Conservation (phyloP, 225 moss, liverwort and hornwort genomes). For the Pleurozium schreberi region DNA sequence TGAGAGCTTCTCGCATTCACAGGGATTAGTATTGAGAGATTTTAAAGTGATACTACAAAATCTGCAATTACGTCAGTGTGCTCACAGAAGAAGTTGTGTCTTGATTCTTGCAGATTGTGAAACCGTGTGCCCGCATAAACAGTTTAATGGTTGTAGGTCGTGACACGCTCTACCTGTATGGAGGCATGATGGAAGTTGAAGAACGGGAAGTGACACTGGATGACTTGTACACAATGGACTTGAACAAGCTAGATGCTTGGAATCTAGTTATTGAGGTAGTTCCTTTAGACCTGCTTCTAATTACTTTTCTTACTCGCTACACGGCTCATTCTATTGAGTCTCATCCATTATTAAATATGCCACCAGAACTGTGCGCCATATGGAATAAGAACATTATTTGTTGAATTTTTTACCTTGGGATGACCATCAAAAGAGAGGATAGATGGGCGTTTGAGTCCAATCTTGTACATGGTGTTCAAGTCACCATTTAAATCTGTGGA, state of each 20-base stretch:
- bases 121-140: constrained; percentile 72
- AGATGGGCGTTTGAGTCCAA: not conserved
- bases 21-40: not conserved
- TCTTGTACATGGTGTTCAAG: not conserved
- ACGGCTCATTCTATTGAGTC: not conserved
- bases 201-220: constrained; percentile 78
- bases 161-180: constrained; percentile 69
- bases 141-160: constrained; percentile 66
- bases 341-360: not conserved
- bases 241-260: constrained; percentile 85
- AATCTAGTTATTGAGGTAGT: constrained; percentile 63
- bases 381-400: not conserved
- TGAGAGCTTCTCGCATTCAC: not conserved
- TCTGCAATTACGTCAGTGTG: not conserved
- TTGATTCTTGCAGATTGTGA: constrained; percentile 51
- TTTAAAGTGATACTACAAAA: not conserved
- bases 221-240: constrained; percentile 72
- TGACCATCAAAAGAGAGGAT: not conserved
- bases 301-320: not conserved
- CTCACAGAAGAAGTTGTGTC: not conserved
- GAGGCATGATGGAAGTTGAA: constrained; percentile 81
- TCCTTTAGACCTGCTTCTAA: not conserved
- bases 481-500: not conserved
- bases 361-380: not conserved
- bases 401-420: not conserved